These are phyloP conservation scores for Mentha longifolia DNA, from an alignment of 257 asterid species.

Conservation along the genomic window DNA sequence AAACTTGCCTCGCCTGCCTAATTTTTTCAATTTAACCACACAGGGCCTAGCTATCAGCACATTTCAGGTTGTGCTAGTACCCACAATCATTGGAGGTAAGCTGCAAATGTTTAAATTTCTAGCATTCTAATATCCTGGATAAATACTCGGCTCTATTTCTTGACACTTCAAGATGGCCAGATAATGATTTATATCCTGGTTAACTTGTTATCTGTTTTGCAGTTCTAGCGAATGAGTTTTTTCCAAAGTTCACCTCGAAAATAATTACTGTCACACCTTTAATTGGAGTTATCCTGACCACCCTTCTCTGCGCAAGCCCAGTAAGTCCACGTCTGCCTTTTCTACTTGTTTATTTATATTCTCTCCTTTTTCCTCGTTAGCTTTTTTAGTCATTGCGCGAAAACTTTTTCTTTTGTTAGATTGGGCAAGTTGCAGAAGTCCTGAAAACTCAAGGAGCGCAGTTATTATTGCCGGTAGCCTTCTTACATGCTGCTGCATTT, in stretches of 20 bases:
- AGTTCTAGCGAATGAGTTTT: slow-evolving; percentile 83
- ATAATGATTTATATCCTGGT: background rate
- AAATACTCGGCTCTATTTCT: slow-evolving; percentile 11
- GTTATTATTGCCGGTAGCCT: slow-evolving; percentile 77
- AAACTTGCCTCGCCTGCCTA: background rate
- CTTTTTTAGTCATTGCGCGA: slow-evolving; percentile 7
- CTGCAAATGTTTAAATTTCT: slow-evolving; percentile 26
- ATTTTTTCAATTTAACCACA: slow-evolving; percentile 15
- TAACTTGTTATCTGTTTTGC: slow-evolving; percentile 44
- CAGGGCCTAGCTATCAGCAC: slow-evolving; percentile 99
- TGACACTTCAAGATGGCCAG: slow-evolving; percentile 24
- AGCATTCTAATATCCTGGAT: slow-evolving; percentile 9
- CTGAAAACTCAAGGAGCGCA: slow-evolving; percentile 91
- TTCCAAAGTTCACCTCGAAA: slow-evolving; percentile 92
- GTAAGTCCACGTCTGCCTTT: slow-evolving; percentile 53
- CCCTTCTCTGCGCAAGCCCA: slow-evolving; percentile 98
- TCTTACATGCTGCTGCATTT: slow-evolving; percentile 88
- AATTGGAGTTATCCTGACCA: slow-evolving; percentile 87
- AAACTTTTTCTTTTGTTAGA: slow-evolving; percentile 48
- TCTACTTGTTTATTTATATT: slow-evolving; percentile 7
- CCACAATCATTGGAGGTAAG: slow-evolving; percentile 95
- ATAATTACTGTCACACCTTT: slow-evolving; percentile 77
- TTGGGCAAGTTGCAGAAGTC: slow-evolving; percentile 94
- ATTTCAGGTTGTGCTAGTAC: slow-evolving; percentile 93
- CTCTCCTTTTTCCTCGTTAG: background rate